These are phyloP conservation scores for Colletotrichum paranaense DNA, from an alignment of 2,329 filamentous ascomycete species.

Conservation along the genomic window DNA sequence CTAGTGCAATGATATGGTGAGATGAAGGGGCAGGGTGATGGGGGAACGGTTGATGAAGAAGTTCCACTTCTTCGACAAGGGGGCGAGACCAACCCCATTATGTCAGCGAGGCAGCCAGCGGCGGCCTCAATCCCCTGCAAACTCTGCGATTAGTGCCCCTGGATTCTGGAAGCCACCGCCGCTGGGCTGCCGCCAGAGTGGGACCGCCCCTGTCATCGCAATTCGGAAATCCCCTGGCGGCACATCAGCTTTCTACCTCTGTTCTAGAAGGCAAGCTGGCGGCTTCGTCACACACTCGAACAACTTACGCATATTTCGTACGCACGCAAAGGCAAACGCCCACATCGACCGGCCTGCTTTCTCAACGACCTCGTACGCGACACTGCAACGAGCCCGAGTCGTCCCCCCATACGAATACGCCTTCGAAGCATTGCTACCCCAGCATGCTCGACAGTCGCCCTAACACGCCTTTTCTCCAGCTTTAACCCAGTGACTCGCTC, in stretches of 20 bases:
- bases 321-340: background rate
- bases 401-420: background rate
- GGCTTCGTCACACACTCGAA: conserved; percentile 4
- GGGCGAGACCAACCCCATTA: background rate
- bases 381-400: background rate
- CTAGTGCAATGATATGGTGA: background rate
- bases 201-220: conserved; percentile 26
- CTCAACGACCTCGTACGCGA: conserved; percentile 11
- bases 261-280: conserved; percentile 27
- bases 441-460: conserved; percentile 2
- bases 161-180: background rate
- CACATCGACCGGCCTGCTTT: background rate
- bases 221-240: conserved; percentile 12
- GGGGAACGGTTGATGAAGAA: background rate
- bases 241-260: conserved; percentile 21
- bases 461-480: background rate
- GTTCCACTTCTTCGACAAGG: background rate
- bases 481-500: conserved; percentile 10
- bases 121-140: conserved; percentile 8
- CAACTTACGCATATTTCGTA: too few species aligned
- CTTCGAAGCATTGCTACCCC: background rate
- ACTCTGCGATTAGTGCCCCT: conserved; percentile 11
- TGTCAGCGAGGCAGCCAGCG: conserved; percentile 5
- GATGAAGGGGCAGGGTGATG: background rate
- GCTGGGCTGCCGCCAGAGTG: conserved; percentile 2